phyloP scores from a whole-genome alignment of 2,329 filamentous ascomycete species.

The Aspergillus sp. region DNA sequence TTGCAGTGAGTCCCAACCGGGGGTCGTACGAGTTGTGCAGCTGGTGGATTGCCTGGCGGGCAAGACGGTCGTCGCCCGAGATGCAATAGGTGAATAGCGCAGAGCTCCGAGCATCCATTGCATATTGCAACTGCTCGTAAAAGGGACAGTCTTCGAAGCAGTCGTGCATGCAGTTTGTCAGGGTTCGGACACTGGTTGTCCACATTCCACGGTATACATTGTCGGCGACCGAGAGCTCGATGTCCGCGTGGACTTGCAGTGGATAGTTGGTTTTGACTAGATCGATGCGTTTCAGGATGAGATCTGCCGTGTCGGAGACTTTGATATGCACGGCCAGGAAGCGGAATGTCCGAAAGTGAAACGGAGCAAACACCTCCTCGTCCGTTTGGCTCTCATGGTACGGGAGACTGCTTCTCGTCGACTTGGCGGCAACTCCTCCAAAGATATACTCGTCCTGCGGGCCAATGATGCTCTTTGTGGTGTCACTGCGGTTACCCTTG shows the following conservation, averaged over 20 bases:
- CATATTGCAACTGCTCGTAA: slow-evolving; percentile 14
- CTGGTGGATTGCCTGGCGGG: slow-evolving; percentile 6
- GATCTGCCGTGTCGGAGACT: background rate
- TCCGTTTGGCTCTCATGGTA: background rate
- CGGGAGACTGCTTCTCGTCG: background rate
- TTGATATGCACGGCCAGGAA: background rate
- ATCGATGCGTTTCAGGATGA: background rate
- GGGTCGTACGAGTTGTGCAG: background rate
- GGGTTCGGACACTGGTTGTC: background rate
- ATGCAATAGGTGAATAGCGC: slow-evolving; percentile 6
- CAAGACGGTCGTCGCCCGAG: slow-evolving; percentile 7
- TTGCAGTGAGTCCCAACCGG: background rate
- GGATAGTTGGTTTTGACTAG: background rate
- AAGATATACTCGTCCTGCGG: background rate
- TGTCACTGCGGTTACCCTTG: background rate
- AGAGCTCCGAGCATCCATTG: slow-evolving; percentile 1
- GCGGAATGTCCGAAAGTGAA: background rate
- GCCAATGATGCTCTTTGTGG: background rate
- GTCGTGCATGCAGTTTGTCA: slow-evolving; percentile 8
- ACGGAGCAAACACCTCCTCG: background rate
- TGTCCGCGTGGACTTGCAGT: background rate
- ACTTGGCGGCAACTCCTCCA: background rate
- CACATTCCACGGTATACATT: background rate
- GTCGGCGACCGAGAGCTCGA: too few species aligned
- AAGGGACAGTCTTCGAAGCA: slow-evolving; percentile 14